A percentile compares a stretch with the other conserved stretches of the same genome.
Evolutionary conservation across 2,329 filamentous ascomycete species (phyloP).

Genomic region (Phialemonium atrogriseum): DNA sequence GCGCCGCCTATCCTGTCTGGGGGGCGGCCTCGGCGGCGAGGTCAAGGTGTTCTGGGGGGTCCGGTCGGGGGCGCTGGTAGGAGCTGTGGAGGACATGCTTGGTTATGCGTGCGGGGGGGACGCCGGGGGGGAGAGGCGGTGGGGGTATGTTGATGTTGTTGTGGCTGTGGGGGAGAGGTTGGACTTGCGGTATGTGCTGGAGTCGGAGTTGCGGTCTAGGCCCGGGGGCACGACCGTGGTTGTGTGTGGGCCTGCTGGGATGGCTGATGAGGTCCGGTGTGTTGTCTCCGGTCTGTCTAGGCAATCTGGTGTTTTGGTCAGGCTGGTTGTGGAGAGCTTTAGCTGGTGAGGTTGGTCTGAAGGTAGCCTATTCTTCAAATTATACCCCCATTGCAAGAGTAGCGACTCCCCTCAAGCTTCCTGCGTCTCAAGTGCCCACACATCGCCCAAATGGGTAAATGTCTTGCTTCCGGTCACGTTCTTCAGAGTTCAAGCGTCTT

Average conservation of each 20-base stretch:
- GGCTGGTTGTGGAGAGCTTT: too few species aligned
- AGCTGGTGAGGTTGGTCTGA: too few species aligned
- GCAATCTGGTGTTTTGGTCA: too few species aligned
- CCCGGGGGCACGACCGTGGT: not conserved
- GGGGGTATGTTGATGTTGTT: not conserved
- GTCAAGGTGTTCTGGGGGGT: constrained; percentile 27
- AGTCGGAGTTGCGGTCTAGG: not conserved
- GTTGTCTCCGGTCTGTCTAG: too few species aligned
- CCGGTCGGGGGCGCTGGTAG: constrained; percentile 7
- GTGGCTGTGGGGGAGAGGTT: not conserved
- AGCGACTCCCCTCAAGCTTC: too few species aligned
- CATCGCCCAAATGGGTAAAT: too few species aligned
- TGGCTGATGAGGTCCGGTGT: too few species aligned
- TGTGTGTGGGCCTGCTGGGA: not conserved
- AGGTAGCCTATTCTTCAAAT: too few species aligned
- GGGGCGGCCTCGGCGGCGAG: constrained; percentile 10
- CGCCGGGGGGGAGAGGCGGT: not conserved
- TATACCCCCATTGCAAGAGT: too few species aligned
- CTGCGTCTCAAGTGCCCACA: too few species aligned
- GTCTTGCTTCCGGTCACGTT: too few species aligned
- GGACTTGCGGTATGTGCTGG: not conserved
- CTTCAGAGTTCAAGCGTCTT: too few species aligned
- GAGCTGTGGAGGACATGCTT: not conserved
- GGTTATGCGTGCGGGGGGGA: not conserved
- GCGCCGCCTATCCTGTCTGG: constrained; percentile 14